These are phyloP conservation scores for Phaeophleospora eucalypticola DNA, from an alignment of 2,329 filamentous ascomycete species.

Conservation along the genomic window DNA sequence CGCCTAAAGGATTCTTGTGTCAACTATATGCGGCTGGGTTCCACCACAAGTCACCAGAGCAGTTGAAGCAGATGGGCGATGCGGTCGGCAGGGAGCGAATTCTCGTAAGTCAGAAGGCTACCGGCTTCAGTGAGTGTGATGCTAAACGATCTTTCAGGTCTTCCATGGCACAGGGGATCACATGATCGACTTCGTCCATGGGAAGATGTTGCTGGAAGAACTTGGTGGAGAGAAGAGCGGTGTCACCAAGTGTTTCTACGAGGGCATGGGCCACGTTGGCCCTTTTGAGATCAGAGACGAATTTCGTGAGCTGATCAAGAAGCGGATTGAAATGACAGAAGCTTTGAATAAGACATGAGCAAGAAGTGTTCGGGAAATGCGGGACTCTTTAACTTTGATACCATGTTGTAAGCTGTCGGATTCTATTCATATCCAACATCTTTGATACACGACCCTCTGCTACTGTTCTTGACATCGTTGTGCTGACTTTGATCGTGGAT, in stretches of 20 bases:
- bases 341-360: slow-evolving; percentile 10
- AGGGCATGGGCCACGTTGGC: slow-evolving; percentile 71
- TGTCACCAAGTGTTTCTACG: slow-evolving; percentile 57
- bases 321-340: slow-evolving; percentile 52
- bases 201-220: slow-evolving; percentile 61
- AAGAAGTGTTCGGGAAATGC: not conserved
- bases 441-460: no score
- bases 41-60: slow-evolving; percentile 68
- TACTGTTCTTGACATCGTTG: no score
- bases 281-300: slow-evolving; percentile 66
- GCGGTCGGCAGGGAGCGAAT: slow-evolving; percentile 69
- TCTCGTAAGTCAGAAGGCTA: no score
- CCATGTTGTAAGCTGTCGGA: no score
- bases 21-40: slow-evolving; percentile 76
- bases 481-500: no score
- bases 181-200: slow-evolving; percentile 75
- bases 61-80: slow-evolving; percentile 64
- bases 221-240: slow-evolving; percentile 56
- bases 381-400: not conserved
- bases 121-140: no score
- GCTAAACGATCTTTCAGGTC: no score
- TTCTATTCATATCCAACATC: no score
- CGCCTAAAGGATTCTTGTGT: slow-evolving; percentile 64
- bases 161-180: slow-evolving; percentile 70
- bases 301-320: slow-evolving; percentile 62